Base-by-base conservation (phyloP, 495 filamentous ascomycete species). In the Monascus purpureus region DNA sequence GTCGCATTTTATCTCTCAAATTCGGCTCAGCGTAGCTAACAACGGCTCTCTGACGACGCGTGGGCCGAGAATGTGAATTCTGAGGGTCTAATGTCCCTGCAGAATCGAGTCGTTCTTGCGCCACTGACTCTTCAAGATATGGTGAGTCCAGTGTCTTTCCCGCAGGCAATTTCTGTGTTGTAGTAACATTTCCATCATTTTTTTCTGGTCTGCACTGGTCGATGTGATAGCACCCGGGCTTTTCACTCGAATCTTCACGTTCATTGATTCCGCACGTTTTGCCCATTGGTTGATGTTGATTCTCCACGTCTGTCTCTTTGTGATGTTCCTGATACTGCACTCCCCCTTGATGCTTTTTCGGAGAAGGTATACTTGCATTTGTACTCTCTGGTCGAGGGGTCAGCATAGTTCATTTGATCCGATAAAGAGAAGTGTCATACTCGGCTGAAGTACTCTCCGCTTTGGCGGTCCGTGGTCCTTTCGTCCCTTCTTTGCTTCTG, bases 21-120 rank as follows among this genome's bases (percentile, higher is more conserved):
- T 80, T 92, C 6, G 84, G 84, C 50, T 88, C 80, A 14, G 82
- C 80, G 49, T 93, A 93, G 57, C 80, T 90, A 28, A 93, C 68
- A 17, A 68, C 65, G 5, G 70, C 59, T 31, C 75, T 60, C 8
- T 74, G 68, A 38, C 83, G 72, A 16, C 84, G 62, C 26, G 70
- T 73, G 7, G 72, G 65, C 29, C 81, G 65, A 20, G 59, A 62
- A 31, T 59, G 62, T 22, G 66, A 60, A 28, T 61, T 66, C 2
- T 40, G 26, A n/a, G 42, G 28, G 24, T 27, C 40, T 25, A 34
- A 17, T 7, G 29, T 13, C 30, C 38, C 28, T 19, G 6, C 25
- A 5, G 25, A n/a, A 4, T 29, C 14, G 12, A 7, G 6, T 14
- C 15, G 7, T 16, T 4, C 12, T 15, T 15, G 27, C 2, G 14